Evolutionary conservation across 2,329 filamentous ascomycete species (phyloP), one percentile per base, ranked within the genome.

Genomic region (Paracoccidioides brasiliensis): DNA sequence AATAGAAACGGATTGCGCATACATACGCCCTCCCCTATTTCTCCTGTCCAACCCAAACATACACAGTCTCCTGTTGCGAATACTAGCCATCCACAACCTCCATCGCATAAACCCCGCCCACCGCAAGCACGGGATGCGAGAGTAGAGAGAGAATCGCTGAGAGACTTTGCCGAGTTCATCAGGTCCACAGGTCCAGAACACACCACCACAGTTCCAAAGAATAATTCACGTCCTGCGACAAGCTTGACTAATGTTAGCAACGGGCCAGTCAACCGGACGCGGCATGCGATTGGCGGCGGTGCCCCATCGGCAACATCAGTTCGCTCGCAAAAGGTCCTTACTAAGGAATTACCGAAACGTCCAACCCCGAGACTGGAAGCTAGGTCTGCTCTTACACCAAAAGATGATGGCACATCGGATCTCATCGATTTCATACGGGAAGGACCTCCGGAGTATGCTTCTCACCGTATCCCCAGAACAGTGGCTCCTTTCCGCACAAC

Each of bases 351-450:
- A 42, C 50, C 50, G 33, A 52, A 52, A 15, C 41, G 28, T 22
- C 12, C 50, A 32, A 40, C 5, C 15, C 74, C 73, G 49, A 81
- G 80, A 57, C 77, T 86, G 50, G 80, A 86, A 69, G 83, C 91
- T 56, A 85, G 89, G 51, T 84, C 89, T 58, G 81, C 88, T 41
- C 76, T 78, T 44, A 78, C 82, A 14, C 78, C 83, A 52, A 74
- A 74, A 56, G 78, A 76, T 53, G 81, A 82, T 52, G 84, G 84
- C 60, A 94, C 84, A 56, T 86, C 88, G 10, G 93, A 96, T 58
- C 74, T 98, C 56, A 95, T 96, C 61, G 90, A 97, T 67, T 97
- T 98, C 69, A 94, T 98, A 61, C 84, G 90, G 48, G 84, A 88
- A 66, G 91, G 90, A 0, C 90, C 90, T 3, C 85, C 87, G 0